These are phyloP conservation scores for Trichoderma atroviride DNA, from an alignment of 2,329 filamentous ascomycete genomes.

Conservation along the genomic window DNA sequence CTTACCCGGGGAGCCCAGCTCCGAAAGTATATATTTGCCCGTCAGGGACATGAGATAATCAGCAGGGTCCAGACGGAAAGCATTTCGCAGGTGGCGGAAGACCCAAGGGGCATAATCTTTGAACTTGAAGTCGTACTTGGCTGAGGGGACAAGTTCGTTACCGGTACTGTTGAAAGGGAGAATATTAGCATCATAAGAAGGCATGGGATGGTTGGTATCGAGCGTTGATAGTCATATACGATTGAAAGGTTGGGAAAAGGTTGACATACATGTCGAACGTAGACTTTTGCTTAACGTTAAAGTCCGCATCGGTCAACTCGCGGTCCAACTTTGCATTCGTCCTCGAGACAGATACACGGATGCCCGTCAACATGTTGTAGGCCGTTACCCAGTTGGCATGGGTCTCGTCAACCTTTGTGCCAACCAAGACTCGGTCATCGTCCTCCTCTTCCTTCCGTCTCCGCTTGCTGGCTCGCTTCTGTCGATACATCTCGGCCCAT, in stretches of 20 bases:
- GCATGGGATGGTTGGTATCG: neutral
- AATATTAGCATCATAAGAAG: conserved; percentile 5
- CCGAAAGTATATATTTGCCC: conserved; percentile 97
- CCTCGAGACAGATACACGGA: conserved; percentile 92
- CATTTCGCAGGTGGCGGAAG: conserved; percentile 85
- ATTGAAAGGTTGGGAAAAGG: neutral
- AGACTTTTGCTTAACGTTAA: conserved; percentile 93
- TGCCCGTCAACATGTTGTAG: conserved; percentile 99
- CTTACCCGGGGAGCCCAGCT: conserved; percentile 95
- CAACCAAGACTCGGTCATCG: conserved; percentile 91
- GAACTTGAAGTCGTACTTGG: conserved; percentile 99
- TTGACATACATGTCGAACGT: conserved; percentile 90
- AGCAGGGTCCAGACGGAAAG: conserved; percentile 90
- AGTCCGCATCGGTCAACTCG: conserved; percentile 86
- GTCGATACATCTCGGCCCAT: conserved; percentile 90
- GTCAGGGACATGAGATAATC: conserved; percentile 98
- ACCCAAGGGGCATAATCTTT: conserved; percentile 99
- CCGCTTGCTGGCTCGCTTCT: conserved; percentile 86
- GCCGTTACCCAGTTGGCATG: conserved; percentile 97
- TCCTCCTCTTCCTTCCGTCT: conserved; percentile 83
- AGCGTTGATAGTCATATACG: neutral
- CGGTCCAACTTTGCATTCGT: conserved; percentile 97
- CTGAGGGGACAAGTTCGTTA: conserved; percentile 94
- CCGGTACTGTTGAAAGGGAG: conserved; percentile 64
- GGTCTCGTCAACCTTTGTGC: conserved; percentile 95